phyloP scores from a whole-genome alignment of 2,329 filamentous ascomycete species.

The Alternaria hordeiaustralica region DNA sequence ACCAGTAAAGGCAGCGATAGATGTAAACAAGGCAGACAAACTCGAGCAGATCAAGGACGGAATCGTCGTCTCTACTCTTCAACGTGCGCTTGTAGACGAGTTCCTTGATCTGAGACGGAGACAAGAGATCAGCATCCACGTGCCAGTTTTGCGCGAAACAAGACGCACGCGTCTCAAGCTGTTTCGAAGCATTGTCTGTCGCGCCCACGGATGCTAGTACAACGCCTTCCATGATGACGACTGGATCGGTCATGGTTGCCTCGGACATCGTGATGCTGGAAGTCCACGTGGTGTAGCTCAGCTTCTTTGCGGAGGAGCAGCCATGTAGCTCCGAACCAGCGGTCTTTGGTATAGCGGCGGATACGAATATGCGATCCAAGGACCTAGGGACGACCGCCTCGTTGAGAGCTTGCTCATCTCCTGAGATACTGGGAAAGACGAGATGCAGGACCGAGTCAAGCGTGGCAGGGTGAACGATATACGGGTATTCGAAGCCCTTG shows the following conservation, averaged over 20 bases:
- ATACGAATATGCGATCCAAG: conserved; percentile 7
- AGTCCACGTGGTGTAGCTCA: conserved; percentile 10
- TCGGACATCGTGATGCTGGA: conserved; percentile 8
- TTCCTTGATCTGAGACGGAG: conserved; percentile 5
- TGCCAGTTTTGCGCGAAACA: conserved; percentile 11
- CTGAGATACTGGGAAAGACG: conserved; percentile 12
- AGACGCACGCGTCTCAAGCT: conserved; percentile 8
- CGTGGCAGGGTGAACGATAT: conserved; percentile 9
- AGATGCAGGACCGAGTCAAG: conserved; percentile 10
- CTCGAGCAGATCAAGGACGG: conserved; percentile 8
- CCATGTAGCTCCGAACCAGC: conserved; percentile 3
- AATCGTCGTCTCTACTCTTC: conserved; percentile 12
- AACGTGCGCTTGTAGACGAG: conserved; percentile 8
- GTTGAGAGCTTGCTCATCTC: conserved; percentile 16
- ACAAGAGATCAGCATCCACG: conserved; percentile 5
- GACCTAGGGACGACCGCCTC: conserved; percentile 5
- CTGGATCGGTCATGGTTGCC: background rate
- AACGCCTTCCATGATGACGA: conserved; percentile 8
- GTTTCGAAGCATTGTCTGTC: background rate
- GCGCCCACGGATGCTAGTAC: conserved; percentile 6
- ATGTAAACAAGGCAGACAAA: conserved; percentile 11
- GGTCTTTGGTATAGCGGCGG: background rate
- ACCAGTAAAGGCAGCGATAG: conserved; percentile 6
- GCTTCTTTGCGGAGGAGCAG: conserved; percentile 9
- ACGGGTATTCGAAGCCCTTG: conserved; percentile 1